phyloP scores from a whole-genome alignment of 352 stramenopile genomes.

The Pythium oligandrum region DNA sequence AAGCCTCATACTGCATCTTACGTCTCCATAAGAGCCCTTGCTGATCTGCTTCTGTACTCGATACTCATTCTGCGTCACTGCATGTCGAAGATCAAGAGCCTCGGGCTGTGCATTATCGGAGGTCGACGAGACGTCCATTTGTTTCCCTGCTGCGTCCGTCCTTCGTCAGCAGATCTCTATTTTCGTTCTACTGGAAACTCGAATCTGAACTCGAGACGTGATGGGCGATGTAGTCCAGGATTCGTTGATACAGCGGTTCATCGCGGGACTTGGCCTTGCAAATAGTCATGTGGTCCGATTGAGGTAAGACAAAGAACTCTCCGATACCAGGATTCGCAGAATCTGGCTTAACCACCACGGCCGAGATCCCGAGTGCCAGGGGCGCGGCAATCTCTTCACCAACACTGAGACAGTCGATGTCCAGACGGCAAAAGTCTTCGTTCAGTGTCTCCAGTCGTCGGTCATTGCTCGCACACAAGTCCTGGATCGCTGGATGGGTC shows the following conservation, averaged over 20 bases:
- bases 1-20: conserved; percentile 7
- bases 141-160: too few species aligned
- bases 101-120: too few species aligned
- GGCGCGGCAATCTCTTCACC: conserved; percentile 53
- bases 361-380: conserved; percentile 63
- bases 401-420: conserved; percentile 72
- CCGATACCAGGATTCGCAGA: conserved; percentile 71
- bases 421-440: conserved; percentile 51
- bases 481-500: conserved; percentile 67
- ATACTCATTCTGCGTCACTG: conserved; percentile 15
- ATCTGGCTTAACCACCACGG: conserved; percentile 70
- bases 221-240: conserved; percentile 14
- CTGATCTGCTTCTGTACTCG: conserved; percentile 33
- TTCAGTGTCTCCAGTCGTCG: conserved; percentile 65
- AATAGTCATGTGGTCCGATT: conserved; percentile 84
- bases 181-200: too few species aligned
- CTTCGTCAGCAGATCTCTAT: too few species aligned
- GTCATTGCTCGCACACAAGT: conserved; percentile 48
- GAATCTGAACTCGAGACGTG: background rate
- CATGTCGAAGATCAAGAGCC: too few species aligned
- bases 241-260: conserved; percentile 55
- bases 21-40: conserved; percentile 46
- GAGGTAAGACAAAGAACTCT: conserved; percentile 53
- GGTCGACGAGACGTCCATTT: too few species aligned
- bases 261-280: conserved; percentile 71